Conservation (phyloP, 345 rosid genomes). For the Pugionium dolabratum region DNA sequence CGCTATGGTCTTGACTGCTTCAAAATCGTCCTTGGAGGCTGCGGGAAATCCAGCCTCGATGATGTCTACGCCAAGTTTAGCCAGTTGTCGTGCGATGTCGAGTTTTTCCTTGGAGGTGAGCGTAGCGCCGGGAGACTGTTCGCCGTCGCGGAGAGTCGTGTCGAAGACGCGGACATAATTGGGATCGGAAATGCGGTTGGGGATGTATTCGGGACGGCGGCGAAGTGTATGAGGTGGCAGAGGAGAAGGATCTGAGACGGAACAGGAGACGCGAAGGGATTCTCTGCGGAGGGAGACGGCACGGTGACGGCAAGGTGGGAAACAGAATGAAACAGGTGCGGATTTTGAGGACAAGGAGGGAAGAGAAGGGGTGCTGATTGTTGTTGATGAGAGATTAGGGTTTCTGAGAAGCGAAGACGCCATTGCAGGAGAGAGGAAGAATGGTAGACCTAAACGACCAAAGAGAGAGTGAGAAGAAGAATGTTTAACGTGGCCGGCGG, state of each 20-base stretch:
- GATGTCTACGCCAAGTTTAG: constrained; percentile 85
- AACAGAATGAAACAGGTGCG: constrained; percentile 28
- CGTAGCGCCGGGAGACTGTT: constrained; percentile 98
- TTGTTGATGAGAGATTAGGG: constrained; percentile 31
- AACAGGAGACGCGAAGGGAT: constrained; percentile 35
- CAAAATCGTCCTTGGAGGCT: constrained; percentile 89
- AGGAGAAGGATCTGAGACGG: constrained; percentile 40
- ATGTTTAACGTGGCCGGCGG: constrained; percentile 29
- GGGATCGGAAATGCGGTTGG: constrained; percentile 71
- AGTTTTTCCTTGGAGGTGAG: constrained; percentile 87
- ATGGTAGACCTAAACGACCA: background rate
- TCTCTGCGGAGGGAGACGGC: constrained; percentile 21
- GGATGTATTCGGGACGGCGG: constrained; percentile 66
- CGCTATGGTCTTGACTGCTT: constrained; percentile 75
- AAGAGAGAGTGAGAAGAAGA: constrained; percentile 13
- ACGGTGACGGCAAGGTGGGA: constrained; percentile 25
- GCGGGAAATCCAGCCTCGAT: constrained; percentile 96
- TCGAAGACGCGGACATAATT: constrained; percentile 83
- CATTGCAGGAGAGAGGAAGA: constrained; percentile 24
- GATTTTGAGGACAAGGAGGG: constrained; percentile 16
- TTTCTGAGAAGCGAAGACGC: constrained; percentile 38
- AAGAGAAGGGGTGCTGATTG: constrained; percentile 17
- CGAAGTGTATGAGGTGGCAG: constrained; percentile 21
- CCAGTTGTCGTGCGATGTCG: constrained; percentile 82
- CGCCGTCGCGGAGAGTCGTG: constrained; percentile 98